A percentile compares a stretch with the other conserved stretches of the same genome.
These are phyloP conservation scores for Microsporum ferrugineum DNA, from an alignment of 2,329 filamentous ascomycete genomes.

Conservation along the genomic window DNA sequence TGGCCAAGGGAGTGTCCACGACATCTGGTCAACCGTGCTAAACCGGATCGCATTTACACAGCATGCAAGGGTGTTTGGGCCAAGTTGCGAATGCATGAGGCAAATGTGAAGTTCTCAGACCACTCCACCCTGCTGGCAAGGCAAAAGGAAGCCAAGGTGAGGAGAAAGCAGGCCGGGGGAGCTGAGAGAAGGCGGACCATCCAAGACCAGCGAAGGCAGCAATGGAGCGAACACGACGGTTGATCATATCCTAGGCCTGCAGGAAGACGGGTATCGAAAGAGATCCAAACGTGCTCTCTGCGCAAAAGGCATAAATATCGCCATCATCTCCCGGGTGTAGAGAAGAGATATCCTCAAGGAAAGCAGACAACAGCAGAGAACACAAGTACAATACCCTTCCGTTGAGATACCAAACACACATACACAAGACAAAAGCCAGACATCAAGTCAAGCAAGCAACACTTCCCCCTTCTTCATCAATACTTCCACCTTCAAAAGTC, in stretches of 20 bases:
- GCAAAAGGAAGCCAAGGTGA: not conserved
- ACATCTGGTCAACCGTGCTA: slow-evolving; percentile 19
- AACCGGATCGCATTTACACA: slow-evolving; percentile 10
- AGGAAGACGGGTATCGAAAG: slow-evolving; percentile 16
- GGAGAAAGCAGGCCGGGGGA: not conserved
- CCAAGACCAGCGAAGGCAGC: slow-evolving; percentile 1
- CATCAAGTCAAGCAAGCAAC: not conserved
- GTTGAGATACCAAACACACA: not conserved
- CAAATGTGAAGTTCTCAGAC: not conserved
- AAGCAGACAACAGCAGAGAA: not conserved
- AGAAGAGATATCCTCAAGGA: not conserved
- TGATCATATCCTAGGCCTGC: not conserved
- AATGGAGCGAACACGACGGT: not conserved
- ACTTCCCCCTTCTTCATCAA: not conserved
- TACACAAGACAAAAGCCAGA: not conserved
- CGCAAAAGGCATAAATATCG: slow-evolving; percentile 32
- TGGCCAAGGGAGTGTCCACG: slow-evolving; percentile 25
- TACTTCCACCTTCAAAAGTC: not conserved
- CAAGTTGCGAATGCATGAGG: not conserved
- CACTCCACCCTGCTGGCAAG: not conserved
- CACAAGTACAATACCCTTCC: not conserved
- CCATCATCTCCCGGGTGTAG: slow-evolving; percentile 20
- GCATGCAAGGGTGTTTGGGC: slow-evolving; percentile 4
- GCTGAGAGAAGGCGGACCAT: not conserved
- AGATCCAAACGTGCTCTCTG: slow-evolving; percentile 4